These are phyloP conservation scores for Podospora comata DNA, from an alignment of 495 filamentous ascomycete species.

Conservation along the genomic window DNA sequence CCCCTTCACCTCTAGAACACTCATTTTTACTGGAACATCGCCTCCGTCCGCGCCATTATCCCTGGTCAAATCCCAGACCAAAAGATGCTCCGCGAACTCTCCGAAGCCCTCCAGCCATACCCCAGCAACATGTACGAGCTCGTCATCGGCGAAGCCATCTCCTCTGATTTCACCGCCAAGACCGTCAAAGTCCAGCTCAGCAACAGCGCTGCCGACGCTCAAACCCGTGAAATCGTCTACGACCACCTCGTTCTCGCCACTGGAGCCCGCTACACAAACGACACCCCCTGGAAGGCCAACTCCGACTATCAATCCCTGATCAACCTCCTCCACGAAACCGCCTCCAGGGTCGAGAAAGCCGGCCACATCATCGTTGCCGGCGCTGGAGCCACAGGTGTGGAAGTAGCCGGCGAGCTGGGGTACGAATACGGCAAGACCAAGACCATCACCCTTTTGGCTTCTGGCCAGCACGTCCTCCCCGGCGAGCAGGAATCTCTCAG, in stretches of 20 bases:
- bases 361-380: slow-evolving; percentile 46
- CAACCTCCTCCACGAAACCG: slow-evolving; percentile 28
- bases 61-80: slow-evolving; percentile 46
- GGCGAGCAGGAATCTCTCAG: slow-evolving; percentile 37
- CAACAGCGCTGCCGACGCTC: slow-evolving; percentile 10
- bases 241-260: slow-evolving; percentile 89
- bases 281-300: slow-evolving; percentile 44
- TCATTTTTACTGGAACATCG: slow-evolving; percentile 58
- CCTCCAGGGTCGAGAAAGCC: slow-evolving; percentile 33
- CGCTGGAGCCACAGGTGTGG: slow-evolving; percentile 44
- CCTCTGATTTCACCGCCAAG: slow-evolving; percentile 48
- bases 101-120: slow-evolving; percentile 40
- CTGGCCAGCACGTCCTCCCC: slow-evolving; percentile 37
- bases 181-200: slow-evolving; percentile 49
- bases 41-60: slow-evolving; percentile 53
- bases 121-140: slow-evolving; percentile 39
- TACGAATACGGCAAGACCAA: slow-evolving; percentile 47
- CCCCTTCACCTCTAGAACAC: slow-evolving; percentile 36
- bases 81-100: slow-evolving; percentile 47
- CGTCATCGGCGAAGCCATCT: slow-evolving; percentile 40
- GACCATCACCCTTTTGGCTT: slow-evolving; percentile 47
- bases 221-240: slow-evolving; percentile 48
- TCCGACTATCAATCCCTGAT: slow-evolving; percentile 38
- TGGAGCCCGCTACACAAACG: slow-evolving; percentile 69
- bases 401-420: slow-evolving; percentile 43